Evolutionary conservation across 2,329 filamentous ascomycete species (phyloP), one percentile per base, ranked within the genome.

Genomic region (Ophiocordyceps camponoti-saundersi): DNA sequence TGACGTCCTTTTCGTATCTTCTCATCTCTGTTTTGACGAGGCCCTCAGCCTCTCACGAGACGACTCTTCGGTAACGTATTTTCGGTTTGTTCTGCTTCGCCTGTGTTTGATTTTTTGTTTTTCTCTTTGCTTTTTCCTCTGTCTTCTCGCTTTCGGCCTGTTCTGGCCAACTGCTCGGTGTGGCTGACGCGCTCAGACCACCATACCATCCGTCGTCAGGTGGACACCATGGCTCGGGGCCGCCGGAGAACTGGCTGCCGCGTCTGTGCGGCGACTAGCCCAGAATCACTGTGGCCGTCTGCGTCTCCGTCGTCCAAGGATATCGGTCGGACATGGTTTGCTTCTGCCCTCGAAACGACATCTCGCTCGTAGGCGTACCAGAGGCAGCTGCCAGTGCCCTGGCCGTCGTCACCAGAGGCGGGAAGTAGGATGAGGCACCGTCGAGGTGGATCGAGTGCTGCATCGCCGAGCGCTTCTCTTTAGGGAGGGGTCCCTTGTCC

Each of bases 251-350:
- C 36, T 18, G 36, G n/a, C 36, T 39, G 36, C 36, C 36, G 36
- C 36, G 36, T 39, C 36, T 18, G 36, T 23, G 42, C 42, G 23
- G 40, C 41, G 13, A 47, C 59, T 62, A 68, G 46, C 65, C 63
- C 48, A 61, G 60, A 48, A 68, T 77, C 41, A 72, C 71, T 57
- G 71, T 69, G 42, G 69, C 62, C 47, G 68, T 55, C 59, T 74
- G 67, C 57, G 69, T 56, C 48, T 75, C 71, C 47, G 67, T 52
- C 42, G 63, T 61, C 58, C 61, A 67, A 44, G 69, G 70, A 51
- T 74, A 75, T 47, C 65, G 67, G 49, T 72, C 67, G 36, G 58
- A 50, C 45, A 54, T 47, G 20, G 32, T n/a, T 15, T 46, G 44
- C 49, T 64, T 64, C 52, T 69, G 64, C 48, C 58, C 53, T 50